These are phyloP conservation scores for Trifolium pratense DNA, from an alignment of 306 rosid species.

Conservation along the genomic window DNA sequence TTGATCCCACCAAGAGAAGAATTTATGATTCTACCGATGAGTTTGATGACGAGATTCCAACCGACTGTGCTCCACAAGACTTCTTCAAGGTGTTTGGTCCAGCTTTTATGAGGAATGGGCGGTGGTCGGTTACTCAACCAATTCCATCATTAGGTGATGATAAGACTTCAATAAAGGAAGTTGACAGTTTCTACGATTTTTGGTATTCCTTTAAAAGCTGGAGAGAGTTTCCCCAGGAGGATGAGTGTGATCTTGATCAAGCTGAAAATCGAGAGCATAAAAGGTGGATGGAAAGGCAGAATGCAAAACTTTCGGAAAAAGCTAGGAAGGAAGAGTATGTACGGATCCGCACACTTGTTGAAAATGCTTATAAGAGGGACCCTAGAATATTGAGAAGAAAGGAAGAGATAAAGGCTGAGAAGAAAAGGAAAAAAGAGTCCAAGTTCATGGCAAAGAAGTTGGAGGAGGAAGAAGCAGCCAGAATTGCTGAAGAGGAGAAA, in stretches of 20 bases:
- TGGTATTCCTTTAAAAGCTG: constrained; percentile 96
- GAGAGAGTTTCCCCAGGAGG: constrained; percentile 98
- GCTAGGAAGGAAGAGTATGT: constrained; percentile 93
- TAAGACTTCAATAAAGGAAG: constrained; percentile 63
- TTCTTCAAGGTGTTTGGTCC: constrained; percentile 93
- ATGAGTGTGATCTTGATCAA: constrained; percentile 96
- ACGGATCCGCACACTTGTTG: constrained; percentile 87
- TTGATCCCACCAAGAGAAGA: constrained; percentile 86
- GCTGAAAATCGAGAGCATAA: constrained; percentile 95
- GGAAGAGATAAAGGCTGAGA: constrained; percentile 87
- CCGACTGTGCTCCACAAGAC: constrained; percentile 92
- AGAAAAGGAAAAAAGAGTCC: constrained; percentile 87
- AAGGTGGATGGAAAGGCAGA: constrained; percentile 99
- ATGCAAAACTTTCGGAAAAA: constrained; percentile 87
- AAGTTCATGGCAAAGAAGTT: constrained; percentile 79
- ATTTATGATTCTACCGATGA: constrained; percentile 97
- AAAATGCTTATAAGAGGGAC: constrained; percentile 92
- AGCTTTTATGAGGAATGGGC: constrained; percentile 93
- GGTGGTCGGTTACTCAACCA: constrained; percentile 89
- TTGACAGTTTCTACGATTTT: constrained; percentile 80
- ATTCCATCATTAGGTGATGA: constrained; percentile 90
- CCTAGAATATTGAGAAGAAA: constrained; percentile 88
- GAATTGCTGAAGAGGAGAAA: constrained; percentile 86
- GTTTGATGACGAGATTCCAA: constrained; percentile 94
- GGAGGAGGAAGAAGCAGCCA: constrained; percentile 91